phyloP scores from a whole-genome alignment of 2,329 filamentous ascomycete genomes.

The Neonectria sp. region DNA sequence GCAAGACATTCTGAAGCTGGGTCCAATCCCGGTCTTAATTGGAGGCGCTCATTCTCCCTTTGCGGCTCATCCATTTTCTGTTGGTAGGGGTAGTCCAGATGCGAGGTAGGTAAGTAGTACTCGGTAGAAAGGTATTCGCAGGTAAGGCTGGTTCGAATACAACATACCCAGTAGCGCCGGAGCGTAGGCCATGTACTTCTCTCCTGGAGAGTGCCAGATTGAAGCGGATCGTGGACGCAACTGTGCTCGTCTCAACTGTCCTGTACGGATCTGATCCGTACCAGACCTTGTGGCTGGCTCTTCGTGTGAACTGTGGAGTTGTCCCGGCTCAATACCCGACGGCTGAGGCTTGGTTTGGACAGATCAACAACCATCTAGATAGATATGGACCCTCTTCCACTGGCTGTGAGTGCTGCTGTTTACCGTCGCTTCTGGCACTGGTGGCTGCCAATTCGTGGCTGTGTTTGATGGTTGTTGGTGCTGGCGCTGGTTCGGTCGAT shows the following conservation, averaged over 20 bases:
- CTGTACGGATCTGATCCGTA: slow-evolving; percentile 34
- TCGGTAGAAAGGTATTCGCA: not conserved
- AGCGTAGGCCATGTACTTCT: slow-evolving; percentile 13
- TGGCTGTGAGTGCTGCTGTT: slow-evolving; percentile 1
- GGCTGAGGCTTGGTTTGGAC: slow-evolving; percentile 35
- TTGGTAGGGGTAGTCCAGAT: not conserved
- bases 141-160: not conserved
- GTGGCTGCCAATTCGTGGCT: not conserved
- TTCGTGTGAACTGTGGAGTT: slow-evolving; percentile 34
- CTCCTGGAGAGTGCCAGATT: not conserved
- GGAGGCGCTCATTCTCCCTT: not conserved
- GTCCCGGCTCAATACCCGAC: slow-evolving; percentile 36
- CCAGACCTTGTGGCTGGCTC: not conserved
- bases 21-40: not conserved
- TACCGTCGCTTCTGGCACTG: not conserved
- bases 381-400: not conserved
- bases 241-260: slow-evolving; percentile 15
- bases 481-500: not conserved
- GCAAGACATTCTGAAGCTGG: slow-evolving; percentile 1
- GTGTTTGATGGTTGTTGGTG: not conserved
- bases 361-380: slow-evolving; percentile 26
- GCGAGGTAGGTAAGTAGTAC: not conserved
- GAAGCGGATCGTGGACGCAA: slow-evolving; percentile 9
- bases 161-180: slow-evolving; percentile 14
- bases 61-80: slow-evolving; percentile 6